Evolutionary conservation across 495 filamentous ascomycete species (phyloP).

Genomic region (Aspergillus sclerotiicarbonarius): DNA sequence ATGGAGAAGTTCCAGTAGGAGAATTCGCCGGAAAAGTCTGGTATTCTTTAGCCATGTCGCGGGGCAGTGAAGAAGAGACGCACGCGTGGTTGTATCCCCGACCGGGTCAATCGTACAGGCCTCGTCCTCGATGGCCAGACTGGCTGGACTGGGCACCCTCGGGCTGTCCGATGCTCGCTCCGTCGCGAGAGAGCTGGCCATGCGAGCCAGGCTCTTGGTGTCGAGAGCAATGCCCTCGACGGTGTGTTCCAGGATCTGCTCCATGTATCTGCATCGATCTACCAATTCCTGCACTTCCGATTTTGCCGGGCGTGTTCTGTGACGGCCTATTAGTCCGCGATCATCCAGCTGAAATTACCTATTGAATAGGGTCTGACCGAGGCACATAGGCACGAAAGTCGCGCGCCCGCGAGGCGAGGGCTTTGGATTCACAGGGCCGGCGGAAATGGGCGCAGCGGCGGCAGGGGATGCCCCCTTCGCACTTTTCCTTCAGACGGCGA

Average conservation of each 20-base stretch:
- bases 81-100: constrained; percentile 31
- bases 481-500: constrained; percentile 29
- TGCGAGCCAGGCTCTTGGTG: constrained; percentile 11
- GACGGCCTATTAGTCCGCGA: neutral
- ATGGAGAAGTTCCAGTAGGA: constrained; percentile 44
- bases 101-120: constrained; percentile 29
- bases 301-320: constrained; percentile 15
- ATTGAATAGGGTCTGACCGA: too few species aligned
- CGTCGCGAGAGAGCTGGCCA: constrained; percentile 20
- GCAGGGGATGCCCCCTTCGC: constrained; percentile 34
- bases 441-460: constrained; percentile 29
- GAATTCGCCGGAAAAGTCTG: constrained; percentile 43
- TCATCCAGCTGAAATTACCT: too few species aligned
- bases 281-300: constrained; percentile 20
- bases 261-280: constrained; percentile 26
- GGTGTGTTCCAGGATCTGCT: neutral
- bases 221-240: neutral
- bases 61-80: neutral
- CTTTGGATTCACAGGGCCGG: constrained; percentile 28
- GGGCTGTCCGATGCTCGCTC: constrained; percentile 11
- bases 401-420: constrained; percentile 9
- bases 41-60: neutral
- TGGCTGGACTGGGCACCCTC: constrained; percentile 17
- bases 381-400: constrained; percentile 19
- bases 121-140: constrained; percentile 24